These are phyloP conservation scores for Pestalotiopsis sp. DNA, from an alignment of 2,329 filamentous ascomycete genomes.

Conservation along the genomic window DNA sequence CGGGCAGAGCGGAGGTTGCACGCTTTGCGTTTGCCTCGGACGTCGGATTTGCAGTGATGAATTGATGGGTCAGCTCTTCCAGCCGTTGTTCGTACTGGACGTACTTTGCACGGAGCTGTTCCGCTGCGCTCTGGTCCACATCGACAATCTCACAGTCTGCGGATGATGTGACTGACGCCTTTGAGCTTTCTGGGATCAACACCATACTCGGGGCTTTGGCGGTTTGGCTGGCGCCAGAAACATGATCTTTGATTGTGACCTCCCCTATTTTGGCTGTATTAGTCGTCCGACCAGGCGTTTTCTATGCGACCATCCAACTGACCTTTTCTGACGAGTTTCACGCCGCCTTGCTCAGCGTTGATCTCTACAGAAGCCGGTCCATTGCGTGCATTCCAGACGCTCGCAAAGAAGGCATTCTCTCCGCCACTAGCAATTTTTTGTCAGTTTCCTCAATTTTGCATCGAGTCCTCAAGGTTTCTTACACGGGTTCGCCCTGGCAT, in stretches of 20 bases:
- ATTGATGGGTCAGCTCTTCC: not conserved
- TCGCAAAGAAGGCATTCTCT: not conserved
- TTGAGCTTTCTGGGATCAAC: not conserved
- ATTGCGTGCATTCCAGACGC: not conserved
- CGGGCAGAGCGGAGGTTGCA: conserved; percentile 18
- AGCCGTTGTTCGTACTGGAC: not conserved
- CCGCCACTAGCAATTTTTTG: not conserved
- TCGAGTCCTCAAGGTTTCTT: too few relatives aligned
- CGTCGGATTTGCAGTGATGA: not conserved
- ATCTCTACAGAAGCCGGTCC: not conserved
- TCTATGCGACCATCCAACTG: not conserved
- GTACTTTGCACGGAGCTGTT: not conserved
- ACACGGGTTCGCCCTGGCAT: too few relatives aligned
- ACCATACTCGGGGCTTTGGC: not conserved
- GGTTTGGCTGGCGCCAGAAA: not conserved
- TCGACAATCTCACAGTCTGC: not conserved
- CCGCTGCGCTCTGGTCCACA: not conserved
- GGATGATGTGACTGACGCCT: not conserved
- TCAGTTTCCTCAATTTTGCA: not conserved
- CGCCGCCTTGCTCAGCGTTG: not conserved
- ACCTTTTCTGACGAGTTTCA: not conserved
- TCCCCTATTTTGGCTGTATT: not conserved
- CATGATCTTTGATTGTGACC: not conserved
- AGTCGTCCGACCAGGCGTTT: not conserved
- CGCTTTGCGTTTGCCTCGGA: not conserved